Evolutionary conservation across 106 monocot genomes (phyloP), one percentile per base, ranked within the genome.

Genomic region (Triglochin maritima): DNA sequence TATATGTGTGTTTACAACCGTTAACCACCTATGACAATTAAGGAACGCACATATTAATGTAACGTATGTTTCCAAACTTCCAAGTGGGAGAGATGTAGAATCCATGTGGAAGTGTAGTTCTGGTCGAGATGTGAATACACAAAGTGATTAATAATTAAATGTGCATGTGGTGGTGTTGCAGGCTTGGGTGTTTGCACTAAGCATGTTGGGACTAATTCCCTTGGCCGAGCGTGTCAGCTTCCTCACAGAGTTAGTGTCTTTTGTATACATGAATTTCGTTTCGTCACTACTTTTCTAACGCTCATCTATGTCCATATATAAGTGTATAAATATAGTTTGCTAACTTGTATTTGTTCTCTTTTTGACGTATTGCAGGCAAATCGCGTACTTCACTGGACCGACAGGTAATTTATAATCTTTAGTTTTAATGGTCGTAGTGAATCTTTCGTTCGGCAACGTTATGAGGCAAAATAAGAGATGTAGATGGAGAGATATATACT

Each of bases 141-240:
- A 4, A 66, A 6, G 2, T 47, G 15, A 56, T 15, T 29, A 51
- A 4, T 47, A n/a, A 49, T 67, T 67, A 17, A 0, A 9, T 5
- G 16, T 13, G 14, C 14, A 17, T n/a, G 11, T 54, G 50, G 5
- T 54, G 50, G 7, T 60, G 54, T 41, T 57, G 75, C 81, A 84
- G 88, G 84, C 68, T 2, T 88, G 88, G 88, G 42, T 84, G 41
- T 88, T 88, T 58, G 74, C 74, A 1, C 50, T 88, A 56, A 88
- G 88, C 44, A 57, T 88, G 53, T 48, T 88, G 17, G 88, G 84
- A 2, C 81, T 88, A 49, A 75, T 71, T 29, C 88, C 88, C 14
- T 74, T 88, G 15, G 88, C 88, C 2, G 88, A 88, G 61, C 76
- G 88, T 5, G 76, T 88, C n/a, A 88, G 88, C 70, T 88, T 88